Conservation (phyloP, 768 basidiomycete genomes). For the Tephrocybe sp. region DNA sequence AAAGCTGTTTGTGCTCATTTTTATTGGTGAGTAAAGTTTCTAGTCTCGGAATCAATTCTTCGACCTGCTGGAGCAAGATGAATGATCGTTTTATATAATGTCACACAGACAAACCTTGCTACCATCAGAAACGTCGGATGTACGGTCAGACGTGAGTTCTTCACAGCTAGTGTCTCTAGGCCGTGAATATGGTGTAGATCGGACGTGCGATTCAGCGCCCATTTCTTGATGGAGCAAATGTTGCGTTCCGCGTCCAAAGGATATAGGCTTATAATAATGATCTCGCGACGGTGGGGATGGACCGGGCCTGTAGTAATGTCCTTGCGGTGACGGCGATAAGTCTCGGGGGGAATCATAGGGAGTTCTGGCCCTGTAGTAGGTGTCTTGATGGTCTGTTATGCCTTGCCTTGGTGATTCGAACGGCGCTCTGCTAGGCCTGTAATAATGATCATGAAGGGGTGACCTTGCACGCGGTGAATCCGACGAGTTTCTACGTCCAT, state of each 20-base stretch:
- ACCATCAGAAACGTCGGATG: constrained; percentile 1
- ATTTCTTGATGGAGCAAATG: constrained; percentile 8
- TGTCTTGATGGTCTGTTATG: too few relatives aligned
- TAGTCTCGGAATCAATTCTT: neutral
- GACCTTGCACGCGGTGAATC: too few relatives aligned
- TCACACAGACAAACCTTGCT: neutral
- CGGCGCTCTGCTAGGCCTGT: too few relatives aligned
- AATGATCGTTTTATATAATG: neutral
- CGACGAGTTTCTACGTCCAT: too few relatives aligned
- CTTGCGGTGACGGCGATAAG: too few relatives aligned
- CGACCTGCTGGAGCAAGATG: neutral
- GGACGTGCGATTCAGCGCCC: neutral
- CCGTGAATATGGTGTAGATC: constrained; percentile 1
- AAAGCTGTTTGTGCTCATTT: neutral
- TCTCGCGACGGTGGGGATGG: too few relatives aligned
- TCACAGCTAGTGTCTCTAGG: neutral
- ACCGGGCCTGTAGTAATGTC: too few relatives aligned
- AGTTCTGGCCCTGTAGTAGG: too few relatives aligned
- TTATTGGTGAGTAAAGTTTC: neutral
- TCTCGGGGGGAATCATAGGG: too few relatives aligned
- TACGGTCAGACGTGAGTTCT: neutral
- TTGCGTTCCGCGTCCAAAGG: constrained; percentile 10
- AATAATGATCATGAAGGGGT: too few relatives aligned
- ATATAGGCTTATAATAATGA: constrained; percentile 3
- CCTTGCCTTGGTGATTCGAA: too few relatives aligned